phyloP scores from a whole-genome alignment of 768 basidiomycete species.

The Tylopilus sp. region DNA sequence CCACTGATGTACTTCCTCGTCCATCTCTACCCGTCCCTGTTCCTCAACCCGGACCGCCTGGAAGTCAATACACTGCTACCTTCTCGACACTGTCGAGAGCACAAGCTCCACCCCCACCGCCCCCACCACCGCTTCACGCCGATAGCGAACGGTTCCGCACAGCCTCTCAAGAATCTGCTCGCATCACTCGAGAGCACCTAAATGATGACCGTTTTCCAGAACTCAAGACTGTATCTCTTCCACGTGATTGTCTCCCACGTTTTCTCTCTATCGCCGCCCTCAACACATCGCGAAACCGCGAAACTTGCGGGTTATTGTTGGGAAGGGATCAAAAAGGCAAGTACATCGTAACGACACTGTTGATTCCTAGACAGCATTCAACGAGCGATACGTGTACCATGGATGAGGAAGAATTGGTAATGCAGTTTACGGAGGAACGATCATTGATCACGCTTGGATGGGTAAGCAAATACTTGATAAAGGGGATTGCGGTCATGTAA shows the following conservation, averaged over 20 bases:
- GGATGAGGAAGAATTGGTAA: constrained; percentile 84
- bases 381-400: constrained; percentile 92
- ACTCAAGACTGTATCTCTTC: constrained; percentile 65
- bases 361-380: constrained; percentile 87
- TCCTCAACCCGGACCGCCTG: constrained; percentile 2
- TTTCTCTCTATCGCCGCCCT: constrained; percentile 75
- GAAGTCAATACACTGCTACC: constrained; percentile 16
- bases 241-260: constrained; percentile 65
- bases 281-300: constrained; percentile 75
- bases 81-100: constrained; percentile 29
- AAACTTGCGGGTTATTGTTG: constrained; percentile 84
- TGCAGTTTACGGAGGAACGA: constrained; percentile 80
- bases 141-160: constrained; percentile 31
- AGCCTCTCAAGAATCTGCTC: constrained; percentile 34
- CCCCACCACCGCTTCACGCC: constrained; percentile 21
- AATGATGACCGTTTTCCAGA: constrained; percentile 37
- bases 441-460: constrained; percentile 86
- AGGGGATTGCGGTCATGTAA: neutral
- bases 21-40: constrained; percentile 28
- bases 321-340: constrained; percentile 62
- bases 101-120: constrained; percentile 21
- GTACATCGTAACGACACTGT: constrained; percentile 72
- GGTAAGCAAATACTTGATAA: constrained; percentile 46
- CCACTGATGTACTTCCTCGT: constrained; percentile 34
- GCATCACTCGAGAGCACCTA: constrained; percentile 29